These are phyloP conservation scores for Chaetomidium leptoderma DNA, from an alignment of 495 filamentous ascomycete genomes.

Conservation along the genomic window DNA sequence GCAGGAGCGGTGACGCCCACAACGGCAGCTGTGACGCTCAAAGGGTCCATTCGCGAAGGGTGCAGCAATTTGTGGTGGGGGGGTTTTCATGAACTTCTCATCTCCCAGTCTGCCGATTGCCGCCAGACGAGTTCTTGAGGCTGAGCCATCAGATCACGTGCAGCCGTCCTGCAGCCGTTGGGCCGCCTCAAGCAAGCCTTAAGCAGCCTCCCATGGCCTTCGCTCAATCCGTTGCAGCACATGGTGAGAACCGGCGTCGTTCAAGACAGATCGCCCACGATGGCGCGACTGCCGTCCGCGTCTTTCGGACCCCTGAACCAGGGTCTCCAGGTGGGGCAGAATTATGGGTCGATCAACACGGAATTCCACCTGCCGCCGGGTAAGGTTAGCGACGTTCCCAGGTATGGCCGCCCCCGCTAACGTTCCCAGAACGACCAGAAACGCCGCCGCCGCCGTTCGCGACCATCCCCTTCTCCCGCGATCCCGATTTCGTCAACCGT, in stretches of 20 bases:
- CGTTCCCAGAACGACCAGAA: background rate
- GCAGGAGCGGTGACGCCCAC: too few relatives aligned
- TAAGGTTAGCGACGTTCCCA: background rate
- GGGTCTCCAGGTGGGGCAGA: background rate
- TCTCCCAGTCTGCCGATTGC: too few relatives aligned
- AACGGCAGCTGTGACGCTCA: too few relatives aligned
- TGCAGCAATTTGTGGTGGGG: too few relatives aligned
- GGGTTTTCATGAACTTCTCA: too few relatives aligned
- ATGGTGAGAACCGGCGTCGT: background rate
- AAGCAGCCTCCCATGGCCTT: background rate
- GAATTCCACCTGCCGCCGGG: background rate
- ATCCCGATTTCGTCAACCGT: too few relatives aligned
- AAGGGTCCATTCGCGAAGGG: too few relatives aligned
- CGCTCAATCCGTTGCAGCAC: background rate
- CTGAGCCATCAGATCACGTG: background rate
- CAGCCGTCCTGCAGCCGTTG: background rate
- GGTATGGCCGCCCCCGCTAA: background rate
- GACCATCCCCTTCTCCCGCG: background rate
- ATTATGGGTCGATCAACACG: background rate
- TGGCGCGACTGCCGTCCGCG: background rate
- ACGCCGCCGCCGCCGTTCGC: background rate
- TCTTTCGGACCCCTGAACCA: background rate
- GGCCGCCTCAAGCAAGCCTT: background rate
- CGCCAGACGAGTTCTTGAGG: too few relatives aligned
- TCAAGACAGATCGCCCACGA: background rate